Conservation (phyloP, 2,329 filamentous ascomycete genomes). For the Intubia oerlemansii region DNA sequence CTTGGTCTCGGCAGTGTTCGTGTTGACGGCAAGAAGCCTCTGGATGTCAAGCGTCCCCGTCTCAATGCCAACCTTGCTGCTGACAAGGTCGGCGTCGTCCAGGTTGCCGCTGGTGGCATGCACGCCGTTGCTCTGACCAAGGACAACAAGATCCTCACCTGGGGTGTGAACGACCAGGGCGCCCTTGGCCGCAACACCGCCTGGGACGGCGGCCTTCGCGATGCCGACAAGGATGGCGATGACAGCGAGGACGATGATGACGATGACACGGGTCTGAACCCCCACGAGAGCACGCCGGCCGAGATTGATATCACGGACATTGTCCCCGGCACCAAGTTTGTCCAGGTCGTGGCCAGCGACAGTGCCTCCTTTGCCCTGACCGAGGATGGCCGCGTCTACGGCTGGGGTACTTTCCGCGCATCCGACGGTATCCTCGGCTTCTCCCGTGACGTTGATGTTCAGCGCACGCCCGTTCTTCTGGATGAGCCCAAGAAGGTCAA, state of each 20-base stretch:
- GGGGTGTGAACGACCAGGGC: slow-evolving; percentile 75
- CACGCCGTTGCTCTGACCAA: slow-evolving; percentile 56
- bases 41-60: slow-evolving; percentile 57
- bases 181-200: slow-evolving; percentile 55
- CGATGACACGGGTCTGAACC: slow-evolving; percentile 29
- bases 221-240: slow-evolving; percentile 28
- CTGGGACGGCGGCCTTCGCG: slow-evolving; percentile 34
- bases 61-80: slow-evolving; percentile 38
- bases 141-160: slow-evolving; percentile 65
- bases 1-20: slow-evolving; percentile 56
- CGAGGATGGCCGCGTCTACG: slow-evolving; percentile 53
- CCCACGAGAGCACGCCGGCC: slow-evolving; percentile 39
- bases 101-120: slow-evolving; percentile 64
- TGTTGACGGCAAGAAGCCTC: slow-evolving; percentile 33
- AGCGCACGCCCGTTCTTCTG: slow-evolving; percentile 30
- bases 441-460: slow-evolving; percentile 13
- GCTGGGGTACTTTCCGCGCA: slow-evolving; percentile 64
- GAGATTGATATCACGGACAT: slow-evolving; percentile 26
- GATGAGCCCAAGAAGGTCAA: slow-evolving; percentile 44
- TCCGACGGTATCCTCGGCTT: slow-evolving; percentile 26
- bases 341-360: slow-evolving; percentile 50
- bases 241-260: slow-evolving; percentile 13
- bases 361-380: slow-evolving; percentile 60
- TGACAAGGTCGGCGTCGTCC: slow-evolving; percentile 43
- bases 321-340: slow-evolving; percentile 14